Percentiles rank a stretch among this genome's conserved stretches.
These are phyloP conservation scores for Sporothrix pseudoabietina DNA, from an alignment of 2,329 filamentous ascomycete species.

Conservation along the genomic window DNA sequence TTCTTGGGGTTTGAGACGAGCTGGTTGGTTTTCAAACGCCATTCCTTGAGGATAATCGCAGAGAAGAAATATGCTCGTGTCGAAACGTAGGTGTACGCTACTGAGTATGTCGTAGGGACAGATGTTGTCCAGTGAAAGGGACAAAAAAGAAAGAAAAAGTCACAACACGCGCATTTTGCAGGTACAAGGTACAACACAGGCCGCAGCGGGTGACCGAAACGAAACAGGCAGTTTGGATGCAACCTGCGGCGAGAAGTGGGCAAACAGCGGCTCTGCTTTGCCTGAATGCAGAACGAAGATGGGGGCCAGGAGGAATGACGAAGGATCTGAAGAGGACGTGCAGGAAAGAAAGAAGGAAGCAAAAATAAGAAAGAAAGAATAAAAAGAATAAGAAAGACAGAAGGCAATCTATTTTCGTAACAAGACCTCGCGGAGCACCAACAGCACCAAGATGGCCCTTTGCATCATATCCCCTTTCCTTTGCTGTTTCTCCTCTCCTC, in stretches of 20 bases:
- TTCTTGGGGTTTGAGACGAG: background rate
- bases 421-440: background rate
- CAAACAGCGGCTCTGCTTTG: conserved; percentile 15
- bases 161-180: conserved; percentile 2
- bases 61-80: background rate
- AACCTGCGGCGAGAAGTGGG: background rate
- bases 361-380: background rate
- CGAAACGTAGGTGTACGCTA: background rate
- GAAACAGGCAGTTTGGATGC: background rate
- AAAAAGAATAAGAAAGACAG: background rate
- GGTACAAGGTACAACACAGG: background rate
- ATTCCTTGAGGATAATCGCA: background rate
- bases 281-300: conserved; percentile 16
- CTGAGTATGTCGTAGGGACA: too few relatives aligned
- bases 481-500: background rate
- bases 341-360: background rate
- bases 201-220: background rate
- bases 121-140: background rate
- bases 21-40: background rate
- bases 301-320: background rate
- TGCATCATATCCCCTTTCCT: background rate
- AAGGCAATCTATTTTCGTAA: conserved; percentile 8
- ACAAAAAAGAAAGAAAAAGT: background rate
- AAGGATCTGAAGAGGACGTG: background rate
- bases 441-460: background rate